A percentile compares a stretch with the other conserved stretches of the same genome.
Evolutionary conservation across 805 yeast species (phyloP).

Genomic region (Starmerella bombi): DNA sequence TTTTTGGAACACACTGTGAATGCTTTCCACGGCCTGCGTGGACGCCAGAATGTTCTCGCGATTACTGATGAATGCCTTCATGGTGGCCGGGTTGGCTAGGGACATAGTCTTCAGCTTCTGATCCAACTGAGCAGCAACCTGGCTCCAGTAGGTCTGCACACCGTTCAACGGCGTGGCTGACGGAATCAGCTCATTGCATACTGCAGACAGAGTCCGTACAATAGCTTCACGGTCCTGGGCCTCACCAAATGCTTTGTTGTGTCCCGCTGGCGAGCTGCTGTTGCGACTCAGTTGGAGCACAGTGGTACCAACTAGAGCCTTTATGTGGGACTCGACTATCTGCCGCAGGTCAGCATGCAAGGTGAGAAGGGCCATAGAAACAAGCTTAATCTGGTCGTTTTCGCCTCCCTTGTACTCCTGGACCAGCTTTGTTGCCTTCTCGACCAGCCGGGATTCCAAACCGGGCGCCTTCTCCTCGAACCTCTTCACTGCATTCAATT

Average conservation of each 20-base stretch:
- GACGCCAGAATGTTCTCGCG: slow-evolving; percentile 9
- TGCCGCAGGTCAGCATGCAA: slow-evolving; percentile 8
- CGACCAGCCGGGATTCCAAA: slow-evolving; percentile 8
- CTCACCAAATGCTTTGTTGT: slow-evolving; percentile 9
- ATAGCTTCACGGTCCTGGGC: slow-evolving; percentile 9
- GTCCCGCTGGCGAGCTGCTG: slow-evolving; percentile 3
- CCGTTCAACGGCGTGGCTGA: neutral
- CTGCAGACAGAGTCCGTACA: neutral
- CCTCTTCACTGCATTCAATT: slow-evolving; percentile 6
- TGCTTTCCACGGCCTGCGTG: slow-evolving; percentile 9
- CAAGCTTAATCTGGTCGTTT: slow-evolving; percentile 9
- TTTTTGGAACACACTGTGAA: slow-evolving; percentile 11
- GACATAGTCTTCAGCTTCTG: slow-evolving; percentile 25
- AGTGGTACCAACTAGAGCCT: slow-evolving; percentile 8
- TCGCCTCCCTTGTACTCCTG: slow-evolving; percentile 5
- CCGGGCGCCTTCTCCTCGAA: slow-evolving; percentile 10
- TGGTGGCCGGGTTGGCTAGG: slow-evolving; percentile 18
- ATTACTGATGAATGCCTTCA: slow-evolving; percentile 11
- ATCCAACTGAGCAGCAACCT: slow-evolving; percentile 26
- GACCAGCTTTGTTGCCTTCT: slow-evolving; percentile 5
- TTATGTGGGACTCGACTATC: slow-evolving; percentile 3
- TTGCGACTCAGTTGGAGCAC: slow-evolving; percentile 13
- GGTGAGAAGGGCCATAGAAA: slow-evolving; percentile 4
- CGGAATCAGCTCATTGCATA: neutral
- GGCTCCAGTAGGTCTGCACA: slow-evolving; percentile 23